Evolutionary conservation across 2,329 filamentous ascomycete genomes (phyloP), one percentile per base, ranked within the genome.

Genomic region (Aspergillus quadrilineatus): DNA sequence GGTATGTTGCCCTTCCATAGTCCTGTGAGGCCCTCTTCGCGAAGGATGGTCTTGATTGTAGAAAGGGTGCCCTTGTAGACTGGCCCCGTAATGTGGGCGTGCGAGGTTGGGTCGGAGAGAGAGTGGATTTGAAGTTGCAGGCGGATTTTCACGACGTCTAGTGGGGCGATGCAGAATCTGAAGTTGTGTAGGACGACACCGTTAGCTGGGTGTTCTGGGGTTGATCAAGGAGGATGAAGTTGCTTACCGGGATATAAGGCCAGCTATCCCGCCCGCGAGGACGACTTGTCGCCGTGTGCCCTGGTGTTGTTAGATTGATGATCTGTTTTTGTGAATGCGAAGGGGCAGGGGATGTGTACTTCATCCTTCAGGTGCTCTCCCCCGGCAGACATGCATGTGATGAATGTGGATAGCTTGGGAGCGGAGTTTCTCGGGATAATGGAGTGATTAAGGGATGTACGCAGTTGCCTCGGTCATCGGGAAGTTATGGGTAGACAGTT

Each of bases 1-100:
- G 94, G 92, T 57, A 99, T 86, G 72, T 99, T 99, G 71, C 94
- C 94, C 80, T 97, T 97, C 94, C 94, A 99, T 62, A 99, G 83
- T 30, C 86, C 89, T 52, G 80, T 46, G 53, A 53, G 17, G 22
- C 50, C 50, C 41, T 53, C 50, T 53, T 53, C 39, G 22, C 43
- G 50, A 6, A 53, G 50, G 34, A 53, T 53, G 30, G 50, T 53
- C 26, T 53, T 53, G 39, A 53, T n/a, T 34, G 36, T 58, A 37
- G 46, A 53, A 5, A 37, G 37, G 12, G 10, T 44, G 43, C 26
- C 28, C 36, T 47, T 90, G 77, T 93, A 71, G 53, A 81, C 50
- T 65, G 76, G 75, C 1, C 73, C 79, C 50, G 70, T 67, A 56
- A 80, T 66, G 61, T 75, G 67, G 51, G 77, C 77, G 61, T 84